Conservation (phyloP, 2,329 filamentous ascomycete species). For the Xylaria multiplex region DNA sequence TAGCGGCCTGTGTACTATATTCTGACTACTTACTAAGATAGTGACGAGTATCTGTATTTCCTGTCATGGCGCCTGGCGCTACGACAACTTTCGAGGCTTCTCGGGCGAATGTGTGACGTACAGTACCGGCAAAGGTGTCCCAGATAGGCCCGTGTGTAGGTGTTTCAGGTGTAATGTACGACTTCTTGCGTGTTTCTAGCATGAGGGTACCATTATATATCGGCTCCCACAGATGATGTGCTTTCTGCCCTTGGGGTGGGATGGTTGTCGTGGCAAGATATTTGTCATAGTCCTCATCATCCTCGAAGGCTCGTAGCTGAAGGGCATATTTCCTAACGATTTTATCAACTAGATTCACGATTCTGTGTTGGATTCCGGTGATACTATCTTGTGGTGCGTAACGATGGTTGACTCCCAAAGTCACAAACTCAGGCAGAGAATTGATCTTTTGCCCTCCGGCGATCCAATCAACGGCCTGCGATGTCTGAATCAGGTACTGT, state of each 20-base stretch:
- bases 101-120: slow-evolving; percentile 7
- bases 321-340: background rate
- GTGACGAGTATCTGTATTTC: slow-evolving; percentile 20
- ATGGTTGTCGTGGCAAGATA: slow-evolving; percentile 1
- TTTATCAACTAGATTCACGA: slow-evolving; percentile 1
- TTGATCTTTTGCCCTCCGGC: slow-evolving; percentile 23
- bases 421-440: slow-evolving; percentile 21
- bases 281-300: slow-evolving; percentile 13
- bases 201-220: slow-evolving; percentile 13
- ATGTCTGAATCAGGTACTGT: slow-evolving; percentile 24
- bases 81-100: background rate
- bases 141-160: slow-evolving; percentile 13
- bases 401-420: slow-evolving; percentile 20
- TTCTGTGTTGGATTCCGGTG: slow-evolving; percentile 13
- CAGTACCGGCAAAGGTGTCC: slow-evolving; percentile 20
- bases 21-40: slow-evolving; percentile 12
- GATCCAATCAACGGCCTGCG: slow-evolving; percentile 13
- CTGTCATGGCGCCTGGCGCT: slow-evolving; percentile 20
- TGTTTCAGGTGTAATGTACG: slow-evolving; percentile 16
- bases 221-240: slow-evolving; percentile 8
- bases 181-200: background rate
- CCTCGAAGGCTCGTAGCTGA: slow-evolving; percentile 7
- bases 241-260: background rate
- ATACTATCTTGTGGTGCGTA: slow-evolving; percentile 24
- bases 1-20: background rate